These are phyloP conservation scores for Fusarium mangiferae DNA, from an alignment of 2,329 filamentous ascomycete genomes.

Conservation along the genomic window DNA sequence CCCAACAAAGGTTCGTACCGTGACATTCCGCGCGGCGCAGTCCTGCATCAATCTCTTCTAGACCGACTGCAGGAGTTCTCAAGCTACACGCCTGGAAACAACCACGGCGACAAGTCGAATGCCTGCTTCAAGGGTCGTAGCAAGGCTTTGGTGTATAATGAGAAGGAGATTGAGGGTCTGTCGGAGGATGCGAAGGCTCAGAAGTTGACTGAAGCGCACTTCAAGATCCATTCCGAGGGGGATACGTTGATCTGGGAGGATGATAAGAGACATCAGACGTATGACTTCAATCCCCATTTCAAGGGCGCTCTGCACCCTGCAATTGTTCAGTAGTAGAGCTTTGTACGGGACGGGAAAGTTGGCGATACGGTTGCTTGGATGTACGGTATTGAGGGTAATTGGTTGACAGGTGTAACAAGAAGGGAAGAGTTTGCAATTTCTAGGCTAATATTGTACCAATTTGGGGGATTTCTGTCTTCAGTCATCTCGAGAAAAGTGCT, in stretches of 20 bases:
- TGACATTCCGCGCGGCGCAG: slow-evolving; percentile 53
- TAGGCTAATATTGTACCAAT: not conserved
- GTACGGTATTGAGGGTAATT: not conserved
- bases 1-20: slow-evolving; percentile 51
- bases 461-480: not conserved
- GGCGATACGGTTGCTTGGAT: not conserved
- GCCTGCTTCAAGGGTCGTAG: slow-evolving; percentile 45
- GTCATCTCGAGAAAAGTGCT: not conserved
- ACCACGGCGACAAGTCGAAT: slow-evolving; percentile 44
- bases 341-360: not conserved
- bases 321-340: not conserved
- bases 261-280: slow-evolving; percentile 32
- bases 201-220: slow-evolving; percentile 12
- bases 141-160: slow-evolving; percentile 13
- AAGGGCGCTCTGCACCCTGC: not conserved
- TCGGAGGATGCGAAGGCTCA: not conserved
- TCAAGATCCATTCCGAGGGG: slow-evolving; percentile 9
- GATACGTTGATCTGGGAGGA: not conserved
- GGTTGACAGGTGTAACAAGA: not conserved
- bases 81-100: slow-evolving; percentile 48
- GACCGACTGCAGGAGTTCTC: slow-evolving; percentile 47
- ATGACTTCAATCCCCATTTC: slow-evolving; percentile 29
- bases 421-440: not conserved
- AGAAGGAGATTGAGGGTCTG: not conserved
- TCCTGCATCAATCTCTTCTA: slow-evolving; percentile 52